Evolutionary conservation across 2,329 filamentous ascomycete genomes (phyloP), one percentile per base, ranked within the genome.

Genomic region (Microdochium trichocladiopsis): DNA sequence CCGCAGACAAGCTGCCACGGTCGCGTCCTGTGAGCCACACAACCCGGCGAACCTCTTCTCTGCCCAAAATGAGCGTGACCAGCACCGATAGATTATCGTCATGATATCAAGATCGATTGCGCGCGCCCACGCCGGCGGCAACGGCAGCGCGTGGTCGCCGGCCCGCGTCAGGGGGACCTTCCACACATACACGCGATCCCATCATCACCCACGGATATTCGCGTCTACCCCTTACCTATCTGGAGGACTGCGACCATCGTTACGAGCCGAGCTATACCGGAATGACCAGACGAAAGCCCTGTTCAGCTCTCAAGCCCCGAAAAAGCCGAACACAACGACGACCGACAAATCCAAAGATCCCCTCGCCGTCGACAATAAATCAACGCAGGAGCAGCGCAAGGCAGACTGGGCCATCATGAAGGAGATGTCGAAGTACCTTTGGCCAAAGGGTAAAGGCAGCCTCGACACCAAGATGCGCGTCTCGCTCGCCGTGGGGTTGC

Each of bases 321-420:
- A 45, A 10, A 16, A 16, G 41, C 18, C 41, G 16, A 31, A 14
- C 14, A 14, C 28, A 14, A 22, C 41, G 12, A 45, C 14, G 14
- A 22, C 41, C 41, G 41, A 45, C 21, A 45, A 45, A 6, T 53
- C 53, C 12, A 63, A 62, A 55, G 83, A 86, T 60, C 77, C 82
- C 25, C 69, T 92, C 45, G 79, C 88, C 21, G 72, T 78, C 12
- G 77, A 87, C 63, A 79, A 87, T 55, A 85, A 82, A 64, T 84
- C 83, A 50, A 86, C 84, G 21, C 84, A 92, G 61, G 90, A 96
- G 71, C 95, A 99, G 77, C 84, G 94, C 61, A 95, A 92, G 72
- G 93, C 92, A 9, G 94, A 99, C 66, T 96, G 93, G 93, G 92
- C 92, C 48, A 99, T 99, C 60, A 94, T 99, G 78, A 95, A 88